Conservation (phyloP, 140 eudicot species). For the Eryngium alpinum region DNA sequence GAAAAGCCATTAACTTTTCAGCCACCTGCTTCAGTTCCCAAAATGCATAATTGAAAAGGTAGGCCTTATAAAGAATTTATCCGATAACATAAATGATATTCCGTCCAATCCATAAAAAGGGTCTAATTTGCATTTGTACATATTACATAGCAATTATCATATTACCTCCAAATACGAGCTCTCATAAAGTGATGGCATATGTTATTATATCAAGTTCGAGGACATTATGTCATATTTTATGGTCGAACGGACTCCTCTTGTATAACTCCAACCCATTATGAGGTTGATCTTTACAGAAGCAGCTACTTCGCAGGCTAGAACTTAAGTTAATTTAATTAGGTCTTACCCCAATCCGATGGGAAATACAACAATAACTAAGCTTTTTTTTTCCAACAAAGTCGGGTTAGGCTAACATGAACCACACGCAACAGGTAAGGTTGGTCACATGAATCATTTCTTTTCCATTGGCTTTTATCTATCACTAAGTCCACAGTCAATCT, state of each 20-base stretch:
- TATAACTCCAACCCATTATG: neutral
- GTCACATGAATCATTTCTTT: too few relatives aligned
- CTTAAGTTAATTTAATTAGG: too few relatives aligned
- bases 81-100: neutral
- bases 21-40: slow-evolving; percentile 18
- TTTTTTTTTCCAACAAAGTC: too few relatives aligned
- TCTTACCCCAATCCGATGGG: too few relatives aligned
- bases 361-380: too few relatives aligned
- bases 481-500: too few relatives aligned
- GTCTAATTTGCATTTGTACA: neutral
- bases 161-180: neutral
- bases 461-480: too few relatives aligned
- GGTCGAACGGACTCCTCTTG: neutral
- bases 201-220: neutral
- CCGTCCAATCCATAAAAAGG: neutral
- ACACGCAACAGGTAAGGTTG: too few relatives aligned
- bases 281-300: neutral
- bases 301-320: neutral
- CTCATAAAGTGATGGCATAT: neutral
- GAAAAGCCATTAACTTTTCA: slow-evolving; percentile 20
- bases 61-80: neutral
- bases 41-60: neutral
- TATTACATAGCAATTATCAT: too few relatives aligned
- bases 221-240: neutral
- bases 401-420: too few relatives aligned